Percentiles rank a stretch among this genome's conserved stretches.
phyloP scores from a whole-genome alignment of 176 grass and related monocot genomes.

The Hsuehochloa calcarea region DNA sequence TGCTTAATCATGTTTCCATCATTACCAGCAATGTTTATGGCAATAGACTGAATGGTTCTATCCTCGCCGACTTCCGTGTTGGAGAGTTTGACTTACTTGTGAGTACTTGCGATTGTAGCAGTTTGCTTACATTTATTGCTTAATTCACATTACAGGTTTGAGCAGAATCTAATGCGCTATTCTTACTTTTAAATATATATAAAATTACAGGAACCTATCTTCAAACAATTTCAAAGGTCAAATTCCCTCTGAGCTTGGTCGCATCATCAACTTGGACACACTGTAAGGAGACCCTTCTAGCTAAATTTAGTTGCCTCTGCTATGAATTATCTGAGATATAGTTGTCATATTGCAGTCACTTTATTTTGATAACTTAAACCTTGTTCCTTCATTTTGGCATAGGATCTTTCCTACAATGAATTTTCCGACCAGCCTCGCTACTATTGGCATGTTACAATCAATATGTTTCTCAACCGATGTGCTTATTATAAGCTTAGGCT shows the following conservation, averaged over 20 bases:
- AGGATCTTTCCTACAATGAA: constrained; percentile 90
- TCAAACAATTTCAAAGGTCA: constrained; percentile 86
- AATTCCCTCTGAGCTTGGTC: constrained; percentile 83
- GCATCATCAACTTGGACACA: constrained; percentile 90
- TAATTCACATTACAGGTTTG: neutral
- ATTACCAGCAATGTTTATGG: constrained; percentile 83
- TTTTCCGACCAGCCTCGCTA: constrained; percentile 71
- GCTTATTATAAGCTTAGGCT: too few relatives aligned
- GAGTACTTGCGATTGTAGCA: constrained; percentile 35
- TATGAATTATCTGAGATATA: neutral
- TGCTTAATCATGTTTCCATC: constrained; percentile 22
- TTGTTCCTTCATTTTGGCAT: constrained; percentile 35
- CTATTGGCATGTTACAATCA: too few relatives aligned
- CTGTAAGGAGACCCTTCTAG: constrained; percentile 59
- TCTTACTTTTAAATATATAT: constrained; percentile 15
- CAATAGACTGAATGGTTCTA: constrained; percentile 84
- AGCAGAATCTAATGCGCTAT: neutral
- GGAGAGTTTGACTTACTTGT: constrained; percentile 91
- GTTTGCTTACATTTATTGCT: constrained; percentile 18
- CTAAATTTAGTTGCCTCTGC: constrained; percentile 5
- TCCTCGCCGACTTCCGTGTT: constrained; percentile 76
- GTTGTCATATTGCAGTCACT: neutral
- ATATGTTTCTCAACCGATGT: too few relatives aligned
- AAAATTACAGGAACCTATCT: constrained; percentile 73
- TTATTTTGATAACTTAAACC: neutral